phyloP scores from a whole-genome alignment of 352 stramenopile species.

The Phytophthora europaea region DNA sequence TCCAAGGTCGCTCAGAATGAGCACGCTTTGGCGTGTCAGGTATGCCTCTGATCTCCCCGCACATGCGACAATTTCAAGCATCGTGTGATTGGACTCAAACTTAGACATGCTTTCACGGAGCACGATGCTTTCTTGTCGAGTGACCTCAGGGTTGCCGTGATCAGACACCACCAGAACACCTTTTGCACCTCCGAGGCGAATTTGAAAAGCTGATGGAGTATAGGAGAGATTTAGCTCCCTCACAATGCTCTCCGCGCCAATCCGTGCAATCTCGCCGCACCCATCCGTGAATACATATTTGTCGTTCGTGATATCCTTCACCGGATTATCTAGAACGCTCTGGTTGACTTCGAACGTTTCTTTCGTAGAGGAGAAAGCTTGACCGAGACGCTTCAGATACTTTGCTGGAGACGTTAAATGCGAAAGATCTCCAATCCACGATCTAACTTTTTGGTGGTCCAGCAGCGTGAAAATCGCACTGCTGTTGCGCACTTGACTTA shows the following conservation, averaged over 20 bases:
- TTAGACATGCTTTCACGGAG: constrained; percentile 82
- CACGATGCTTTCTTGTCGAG: constrained; percentile 37
- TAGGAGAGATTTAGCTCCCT: constrained; percentile 44
- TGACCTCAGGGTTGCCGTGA: constrained; percentile 17
- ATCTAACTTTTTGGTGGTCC: constrained; percentile 55
- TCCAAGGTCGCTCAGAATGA: constrained; percentile 71
- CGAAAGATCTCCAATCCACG: constrained; percentile 74
- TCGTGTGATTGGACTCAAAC: constrained; percentile 67
- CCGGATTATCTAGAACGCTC: constrained; percentile 51
- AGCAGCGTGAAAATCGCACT: constrained; percentile 77
- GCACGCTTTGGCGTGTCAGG: constrained; percentile 81
- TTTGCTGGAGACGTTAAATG: constrained; percentile 66
- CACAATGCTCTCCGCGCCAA: constrained; percentile 51
- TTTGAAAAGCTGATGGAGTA: constrained; percentile 78
- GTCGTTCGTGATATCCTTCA: constrained; percentile 56
- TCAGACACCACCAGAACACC: constrained; percentile 79
- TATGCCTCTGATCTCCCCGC: constrained; percentile 67
- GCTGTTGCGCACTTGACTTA: constrained; percentile 82
- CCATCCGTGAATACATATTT: constrained; percentile 77
- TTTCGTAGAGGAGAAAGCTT: constrained; percentile 79
- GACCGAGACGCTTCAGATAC: constrained; percentile 81
- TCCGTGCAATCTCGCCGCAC: constrained; percentile 66
- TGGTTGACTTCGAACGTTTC: constrained; percentile 59
- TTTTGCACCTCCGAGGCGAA: constrained; percentile 79
- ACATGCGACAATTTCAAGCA: constrained; percentile 75